Base-by-base conservation (phyloP, 1,284 basidiomycete species). In the Irpex rosettiformis region DNA sequence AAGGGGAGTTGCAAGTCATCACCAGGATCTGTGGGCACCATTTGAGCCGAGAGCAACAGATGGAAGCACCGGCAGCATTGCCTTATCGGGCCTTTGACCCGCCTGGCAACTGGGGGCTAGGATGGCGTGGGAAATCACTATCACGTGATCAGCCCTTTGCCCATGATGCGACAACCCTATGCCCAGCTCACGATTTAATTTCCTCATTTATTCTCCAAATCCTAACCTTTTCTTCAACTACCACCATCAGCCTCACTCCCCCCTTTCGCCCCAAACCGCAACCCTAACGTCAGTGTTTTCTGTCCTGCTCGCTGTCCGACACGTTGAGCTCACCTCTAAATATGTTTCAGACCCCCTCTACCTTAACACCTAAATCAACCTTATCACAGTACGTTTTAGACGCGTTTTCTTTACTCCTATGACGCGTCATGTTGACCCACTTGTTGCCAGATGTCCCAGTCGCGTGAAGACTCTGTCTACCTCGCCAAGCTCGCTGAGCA, bases 401-500 rank as follows among this genome's bases (percentile, higher is more conserved):
- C 72, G 68, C 66, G 69, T 69, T 45, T 56, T 65, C 55, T 53
- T 65, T 61, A 10, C 24, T 57, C 73, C 33, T 72, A 63, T 58
- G 61, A 62, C 62, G 64, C 63, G 61, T 56, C 37, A 51, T 21
- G 16, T 48, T 58, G 43, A 58, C 55, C 43, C 30, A 22, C 43
- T 45, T 52, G 45, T 56, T 43, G 57, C 16, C 37, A 85, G 84
- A 94, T 94, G 93, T 77, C 91, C 72, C 88, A 89, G 72, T 83
- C 88, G 73, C 93, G 94, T 75, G 94, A 96, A 87, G 94, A 96
- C 78, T 94, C 91, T 72, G 95, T 98, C 79, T 97, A 97, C 87
- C 94, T 97, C 77, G 95, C 95, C 81, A 97, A 98, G 92, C 94
- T 97, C 83, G 93, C 94, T 76, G 94, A 96, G 83, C 94, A 96